Percentiles rank a stretch among this genome's conserved stretches.
Evolutionary conservation across 306 rosid genomes (phyloP).

Genomic region (Carpinus viminea): DNA sequence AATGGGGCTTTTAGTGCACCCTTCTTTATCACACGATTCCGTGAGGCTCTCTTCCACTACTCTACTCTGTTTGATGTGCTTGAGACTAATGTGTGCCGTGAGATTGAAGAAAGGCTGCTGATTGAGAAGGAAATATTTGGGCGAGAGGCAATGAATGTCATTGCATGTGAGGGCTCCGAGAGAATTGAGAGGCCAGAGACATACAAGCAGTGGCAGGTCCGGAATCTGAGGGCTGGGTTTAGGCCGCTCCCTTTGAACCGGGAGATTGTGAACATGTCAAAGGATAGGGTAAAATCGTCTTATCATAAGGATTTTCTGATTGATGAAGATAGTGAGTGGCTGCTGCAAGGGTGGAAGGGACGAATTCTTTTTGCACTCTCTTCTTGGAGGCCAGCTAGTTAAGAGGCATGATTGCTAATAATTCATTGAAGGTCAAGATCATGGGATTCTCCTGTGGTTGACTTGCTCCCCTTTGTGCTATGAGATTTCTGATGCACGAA

Average conservation of each 20-base stretch:
- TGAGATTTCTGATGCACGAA: neutral
- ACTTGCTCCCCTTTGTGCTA: neutral
- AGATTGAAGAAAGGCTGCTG: slow-evolving; percentile 39
- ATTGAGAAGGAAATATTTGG: slow-evolving; percentile 41
- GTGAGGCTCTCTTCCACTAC: slow-evolving; percentile 46
- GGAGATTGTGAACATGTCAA: slow-evolving; percentile 32
- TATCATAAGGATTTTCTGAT: slow-evolving; percentile 41
- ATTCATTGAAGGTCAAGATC: slow-evolving; percentile 2
- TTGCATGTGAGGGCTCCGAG: slow-evolving; percentile 45
- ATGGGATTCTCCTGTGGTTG: neutral
- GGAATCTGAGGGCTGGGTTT: slow-evolving; percentile 34
- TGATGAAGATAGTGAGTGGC: slow-evolving; percentile 35
- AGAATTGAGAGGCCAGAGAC: slow-evolving; percentile 47
- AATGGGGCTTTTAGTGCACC: slow-evolving; percentile 43
- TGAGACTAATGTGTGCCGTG: slow-evolving; percentile 30
- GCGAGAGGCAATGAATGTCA: slow-evolving; percentile 41
- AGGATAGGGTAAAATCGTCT: slow-evolving; percentile 24
- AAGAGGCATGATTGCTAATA: neutral
- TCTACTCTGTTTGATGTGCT: slow-evolving; percentile 43
- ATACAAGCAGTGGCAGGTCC: slow-evolving; percentile 39
- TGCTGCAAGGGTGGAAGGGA: slow-evolving; percentile 49
- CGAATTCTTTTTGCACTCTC: slow-evolving; percentile 39
- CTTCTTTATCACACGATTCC: slow-evolving; percentile 38
- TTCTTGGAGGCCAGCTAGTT: slow-evolving; percentile 30
- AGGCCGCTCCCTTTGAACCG: slow-evolving; percentile 36